A percentile compares a stretch with the other conserved stretches of the same genome.
These are phyloP conservation scores for Aspergillus leporis DNA, from an alignment of 495 filamentous ascomycete genomes.

Conservation along the genomic window DNA sequence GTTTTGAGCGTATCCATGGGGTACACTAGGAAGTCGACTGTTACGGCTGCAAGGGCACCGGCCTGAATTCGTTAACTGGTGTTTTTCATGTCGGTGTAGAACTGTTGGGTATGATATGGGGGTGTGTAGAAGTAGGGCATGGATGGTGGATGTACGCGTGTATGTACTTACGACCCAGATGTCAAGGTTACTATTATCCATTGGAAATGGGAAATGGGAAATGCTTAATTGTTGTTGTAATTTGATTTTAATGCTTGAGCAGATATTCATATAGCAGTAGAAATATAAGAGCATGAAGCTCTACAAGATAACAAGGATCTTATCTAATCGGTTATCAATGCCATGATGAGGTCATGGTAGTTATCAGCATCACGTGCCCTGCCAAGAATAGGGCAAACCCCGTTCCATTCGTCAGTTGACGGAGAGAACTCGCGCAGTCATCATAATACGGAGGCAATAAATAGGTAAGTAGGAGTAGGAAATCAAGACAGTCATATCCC, in stretches of 20 bases:
- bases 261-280: not conserved
- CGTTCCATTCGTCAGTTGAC: not conserved
- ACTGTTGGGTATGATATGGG: conserved; percentile 10
- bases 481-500: conserved; percentile 19
- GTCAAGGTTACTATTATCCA: conserved; percentile 52
- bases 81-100: conserved; percentile 5
- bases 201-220: too few species aligned
- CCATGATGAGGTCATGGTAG: conserved; percentile 14
- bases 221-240: too few species aligned
- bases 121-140: too few species aligned
- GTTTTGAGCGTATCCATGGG: conserved; percentile 87
- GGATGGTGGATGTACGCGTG: too few species aligned
- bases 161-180: conserved; percentile 46
- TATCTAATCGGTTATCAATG: conserved; percentile 22
- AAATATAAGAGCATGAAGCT: not conserved
- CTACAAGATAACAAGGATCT: conserved; percentile 4
- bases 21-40: conserved; percentile 78
- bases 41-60: conserved; percentile 78
- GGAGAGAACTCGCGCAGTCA: not conserved
- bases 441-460: conserved; percentile 1
- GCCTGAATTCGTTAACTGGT: conserved; percentile 49
- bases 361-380: conserved; percentile 19
- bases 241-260: not conserved
- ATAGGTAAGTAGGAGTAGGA: conserved; percentile 1
- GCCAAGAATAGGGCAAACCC: conserved; percentile 9